These are phyloP conservation scores for Agroathelia rolfsii DNA, from an alignment of 1,284 basidiomycete species.

Conservation along the genomic window DNA sequence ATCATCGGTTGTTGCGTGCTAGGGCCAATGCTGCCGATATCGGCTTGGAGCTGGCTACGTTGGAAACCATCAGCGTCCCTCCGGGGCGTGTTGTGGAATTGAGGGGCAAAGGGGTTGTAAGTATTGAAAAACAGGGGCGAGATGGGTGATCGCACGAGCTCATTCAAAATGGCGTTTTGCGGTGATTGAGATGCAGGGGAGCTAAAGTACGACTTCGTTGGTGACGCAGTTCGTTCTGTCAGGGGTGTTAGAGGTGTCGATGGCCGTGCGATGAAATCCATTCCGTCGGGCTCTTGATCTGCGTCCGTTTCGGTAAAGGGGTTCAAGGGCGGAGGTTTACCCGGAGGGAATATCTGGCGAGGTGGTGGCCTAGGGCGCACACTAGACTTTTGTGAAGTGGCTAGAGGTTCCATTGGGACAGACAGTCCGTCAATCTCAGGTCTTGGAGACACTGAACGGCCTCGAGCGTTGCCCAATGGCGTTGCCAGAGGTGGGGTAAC, in stretches of 20 bases:
- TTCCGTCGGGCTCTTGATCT: constrained; percentile 4
- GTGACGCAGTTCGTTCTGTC: constrained; percentile 17
- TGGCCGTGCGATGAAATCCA: constrained; percentile 1
- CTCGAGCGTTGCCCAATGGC: constrained; percentile 20
- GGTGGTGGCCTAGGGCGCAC: constrained; percentile 25
- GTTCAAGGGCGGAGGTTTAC: constrained; percentile 12
- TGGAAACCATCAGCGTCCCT: constrained; percentile 5
- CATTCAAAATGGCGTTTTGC: constrained; percentile 18
- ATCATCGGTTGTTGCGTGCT: constrained; percentile 20
- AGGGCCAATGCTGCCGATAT: not conserved
- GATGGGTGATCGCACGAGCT: constrained; percentile 23
- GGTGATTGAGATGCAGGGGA: constrained; percentile 29
- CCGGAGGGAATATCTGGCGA: constrained; percentile 7
- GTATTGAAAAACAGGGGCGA: constrained; percentile 29
- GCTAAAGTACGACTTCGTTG: constrained; percentile 31
- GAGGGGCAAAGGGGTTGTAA: constrained; percentile 26
- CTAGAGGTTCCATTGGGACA: constrained; percentile 24
- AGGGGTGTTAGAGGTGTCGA: constrained; percentile 5
- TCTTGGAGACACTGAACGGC: constrained; percentile 15
- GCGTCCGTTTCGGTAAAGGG: constrained; percentile 5
- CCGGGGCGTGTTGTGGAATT: constrained; percentile 23
- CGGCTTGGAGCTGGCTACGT: too few species aligned
- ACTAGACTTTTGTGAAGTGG: constrained; percentile 24
- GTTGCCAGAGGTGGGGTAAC: constrained; percentile 12
- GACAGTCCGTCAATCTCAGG: constrained; percentile 20